Base-by-base conservation (phyloP, 495 filamentous ascomycete species). In the Neurospora africana region DNA sequence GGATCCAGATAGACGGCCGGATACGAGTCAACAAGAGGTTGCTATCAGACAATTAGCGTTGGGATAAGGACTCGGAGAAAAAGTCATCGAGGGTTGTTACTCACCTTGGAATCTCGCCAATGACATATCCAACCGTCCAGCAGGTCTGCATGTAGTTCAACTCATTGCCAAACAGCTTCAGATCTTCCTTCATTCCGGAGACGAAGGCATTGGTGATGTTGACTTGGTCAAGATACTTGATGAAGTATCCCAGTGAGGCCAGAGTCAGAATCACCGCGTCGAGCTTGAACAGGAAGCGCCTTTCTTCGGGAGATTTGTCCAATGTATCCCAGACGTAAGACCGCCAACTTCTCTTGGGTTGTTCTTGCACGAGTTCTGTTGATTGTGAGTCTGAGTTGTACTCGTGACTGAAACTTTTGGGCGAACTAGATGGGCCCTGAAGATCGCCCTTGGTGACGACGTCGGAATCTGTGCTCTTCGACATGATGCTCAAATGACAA, bases 101-200 rank as follows among this genome's bases (percentile, higher is more conserved):
- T 71, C 86, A 87, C 75, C 84, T 86, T 0, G 89, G 89, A 41
- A 91, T 85, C 73, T 90, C 83, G 15, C 88, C 89, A 58, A 90
- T 82, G 3, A 91, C 85, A 73, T 90, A 89, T 17, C 89, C 89
- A 19, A 89, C 84, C 0, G 88, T 91, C 85, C 87, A 91, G 69
- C 80, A 84, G 3, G 86, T 84, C 61, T 83, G 82, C 81, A 87
- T 79, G 70, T 83, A 82, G 68, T 83, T 84, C 58, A 85, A 73
- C 74, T 91, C 78, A 68, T 86, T 87, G 4, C 87, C 87, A 41
- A 85, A 82, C n/a, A 91, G 80, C 17, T 79, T 74, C 19, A 90
- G 81, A 69, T 89, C 87, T 72, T 90, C 88, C 70, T 90, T 88
- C 79, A 89, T 86, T 1, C 87, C 87, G 33, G 84, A 87, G 1